Base-by-base conservation (phyloP, 2,329 filamentous ascomycete species). In the Fusarium heterosporum region DNA sequence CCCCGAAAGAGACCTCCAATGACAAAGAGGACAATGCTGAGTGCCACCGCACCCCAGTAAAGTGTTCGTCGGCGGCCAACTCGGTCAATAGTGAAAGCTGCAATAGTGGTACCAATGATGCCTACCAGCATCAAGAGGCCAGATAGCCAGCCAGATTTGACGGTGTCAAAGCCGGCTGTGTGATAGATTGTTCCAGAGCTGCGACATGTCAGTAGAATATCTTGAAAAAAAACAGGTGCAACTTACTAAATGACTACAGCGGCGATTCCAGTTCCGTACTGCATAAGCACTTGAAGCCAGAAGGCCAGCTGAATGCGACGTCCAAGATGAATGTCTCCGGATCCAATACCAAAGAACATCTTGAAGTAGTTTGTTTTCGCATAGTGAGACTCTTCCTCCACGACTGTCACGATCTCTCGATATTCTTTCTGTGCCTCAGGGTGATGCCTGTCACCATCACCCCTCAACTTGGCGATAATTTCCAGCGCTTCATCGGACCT, bases 81-180 rank as follows among this genome's bases (percentile, higher is more conserved):
- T 22, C 72, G 69, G 50, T 80, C 78, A 25, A 80, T 72, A 22
- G 75, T 75, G 42, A 78, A 81, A 4, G 82, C 82, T 60, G 79
- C 81, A 65, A 84, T 82, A 45, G 83, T 79, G 8, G 83, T 85
- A 6, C 82, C 82, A 10, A 84, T 51, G 38, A 85, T 83, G 14
- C 82, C 82, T 50, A 85, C 78, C 2, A 81, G 83, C 45, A 84
- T 85, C 6, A 84, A 68, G 9, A 82, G 80, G 10, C 81, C 83
- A 3, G 83, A 80, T 13, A 85, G 77, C 29, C 83, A 69, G 26
- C 57, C 60, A 9, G 62, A 55, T 22, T 55, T 58, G 11, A 58
- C 14, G 6, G 14, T 19, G 8, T 30, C 41, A 28, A 58, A 58
- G 6, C 55, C 55, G 11, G 49, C 55, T 14, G 49, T 58, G 9